Percentiles rank a stretch among this genome's conserved stretches.
phyloP scores from a whole-genome alignment of 805 yeast genomes.

The Saturnispora diversa region DNA sequence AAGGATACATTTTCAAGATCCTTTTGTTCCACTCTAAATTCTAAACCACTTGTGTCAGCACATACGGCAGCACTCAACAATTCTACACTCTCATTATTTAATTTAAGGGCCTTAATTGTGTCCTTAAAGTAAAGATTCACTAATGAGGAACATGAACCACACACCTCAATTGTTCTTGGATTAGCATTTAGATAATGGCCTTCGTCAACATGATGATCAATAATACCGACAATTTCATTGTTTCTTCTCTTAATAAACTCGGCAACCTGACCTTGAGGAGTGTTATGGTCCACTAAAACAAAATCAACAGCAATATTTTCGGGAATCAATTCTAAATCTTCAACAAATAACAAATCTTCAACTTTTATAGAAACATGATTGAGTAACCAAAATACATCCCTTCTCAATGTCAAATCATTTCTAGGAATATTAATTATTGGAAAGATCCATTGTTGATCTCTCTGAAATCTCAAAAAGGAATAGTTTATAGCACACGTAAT shows the following conservation, averaged over 20 bases:
- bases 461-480: constrained; percentile 45
- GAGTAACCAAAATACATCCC: constrained; percentile 59
- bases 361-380: constrained; percentile 37
- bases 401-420: constrained; percentile 57
- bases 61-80: constrained; percentile 56
- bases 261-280: constrained; percentile 44
- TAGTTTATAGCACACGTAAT: constrained; percentile 67
- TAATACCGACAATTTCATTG: constrained; percentile 44
- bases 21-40: constrained; percentile 49
- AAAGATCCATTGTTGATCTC: constrained; percentile 30
- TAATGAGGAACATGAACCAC: constrained; percentile 77
- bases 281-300: constrained; percentile 78
- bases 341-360: constrained; percentile 51
- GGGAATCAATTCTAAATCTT: constrained; percentile 43
- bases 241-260: constrained; percentile 19
- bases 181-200: constrained; percentile 36
- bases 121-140: constrained; percentile 45
- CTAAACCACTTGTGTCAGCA: constrained; percentile 67
- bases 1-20: constrained; percentile 42
- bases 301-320: constrained; percentile 30
- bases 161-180: constrained; percentile 54
- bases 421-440: constrained; percentile 73
- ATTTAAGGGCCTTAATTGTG: constrained; percentile 11
- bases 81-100: constrained; percentile 25
- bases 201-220: constrained; percentile 88